phyloP scores from a whole-genome alignment of 2,329 filamentous ascomycete genomes.

The Fusarium sp. region DNA sequence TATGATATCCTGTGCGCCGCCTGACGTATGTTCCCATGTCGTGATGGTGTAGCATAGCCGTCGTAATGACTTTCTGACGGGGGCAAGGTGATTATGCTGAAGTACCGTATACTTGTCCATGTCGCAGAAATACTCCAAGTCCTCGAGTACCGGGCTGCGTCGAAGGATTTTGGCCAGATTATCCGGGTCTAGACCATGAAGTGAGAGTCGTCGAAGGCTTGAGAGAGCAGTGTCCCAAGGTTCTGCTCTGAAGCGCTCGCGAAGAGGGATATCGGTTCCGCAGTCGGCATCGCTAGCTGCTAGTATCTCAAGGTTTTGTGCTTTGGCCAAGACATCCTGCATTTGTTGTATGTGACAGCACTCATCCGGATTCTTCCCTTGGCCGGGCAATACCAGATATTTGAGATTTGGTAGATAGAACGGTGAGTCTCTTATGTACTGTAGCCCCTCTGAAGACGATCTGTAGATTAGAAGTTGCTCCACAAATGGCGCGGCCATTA shows the following conservation, averaged over 20 bases:
- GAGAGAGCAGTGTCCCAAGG: conserved; percentile 43
- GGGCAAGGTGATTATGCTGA: conserved; percentile 37
- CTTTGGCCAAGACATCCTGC: conserved; percentile 45
- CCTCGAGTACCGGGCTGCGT: conserved; percentile 43
- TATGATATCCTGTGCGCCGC: conserved; percentile 42
- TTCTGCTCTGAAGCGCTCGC: conserved; percentile 43
- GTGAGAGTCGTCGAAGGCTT: conserved; percentile 42
- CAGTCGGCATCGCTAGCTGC: conserved; percentile 45
- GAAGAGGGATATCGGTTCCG: conserved; percentile 43
- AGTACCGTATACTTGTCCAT: conserved; percentile 47
- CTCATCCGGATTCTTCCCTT: conserved; percentile 41
- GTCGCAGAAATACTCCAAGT: conserved; percentile 46
- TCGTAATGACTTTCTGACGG: conserved; percentile 36
- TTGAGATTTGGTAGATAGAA: conserved; percentile 46
- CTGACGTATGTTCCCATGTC: conserved; percentile 42
- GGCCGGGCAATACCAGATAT: conserved; percentile 43
- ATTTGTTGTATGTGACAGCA: conserved; percentile 48
- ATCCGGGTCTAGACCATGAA: conserved; percentile 44
- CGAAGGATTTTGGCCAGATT: conserved; percentile 44
- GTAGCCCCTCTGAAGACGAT: conserved; percentile 43
- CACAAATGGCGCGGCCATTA: conserved; percentile 45
- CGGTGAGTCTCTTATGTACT: conserved; percentile 45
- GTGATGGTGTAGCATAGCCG: conserved; percentile 45
- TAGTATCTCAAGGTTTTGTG: conserved; percentile 43
- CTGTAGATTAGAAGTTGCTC: conserved; percentile 46